Evolutionary conservation across 2,329 filamentous ascomycete genomes (phyloP), one percentile per base, ranked within the genome.

Genomic region (Aspergillus proliferans): DNA sequence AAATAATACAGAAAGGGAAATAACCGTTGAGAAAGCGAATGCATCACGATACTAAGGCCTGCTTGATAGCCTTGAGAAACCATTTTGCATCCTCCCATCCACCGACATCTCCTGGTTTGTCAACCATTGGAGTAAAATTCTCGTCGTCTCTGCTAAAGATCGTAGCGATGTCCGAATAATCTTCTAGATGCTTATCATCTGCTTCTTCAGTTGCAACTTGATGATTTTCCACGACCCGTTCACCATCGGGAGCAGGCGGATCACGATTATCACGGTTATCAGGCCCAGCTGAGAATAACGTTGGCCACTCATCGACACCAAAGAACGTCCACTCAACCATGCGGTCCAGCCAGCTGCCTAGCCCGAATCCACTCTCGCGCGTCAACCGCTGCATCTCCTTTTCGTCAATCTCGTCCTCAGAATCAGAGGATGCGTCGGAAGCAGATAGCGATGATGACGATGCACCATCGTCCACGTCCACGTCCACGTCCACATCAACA

Each of bases 81-180:
- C 80, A 83, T 26, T 75, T 73, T 28, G 77, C 79, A 67, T 83
- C 80, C 51, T 76, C 72, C 80, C 80, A 83, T 0, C 78, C 77
- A 4, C 76, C 77, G 15, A 62, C 53, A 2, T 64, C 59, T 6
- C 67, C 65, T 2, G 67, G 59, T 24, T 64, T 71, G 49, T 73
- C 69, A 39, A 66, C 60, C 24, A 52, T 14, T 2, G 42, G 41
- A 22, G 49, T 8, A n/a, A 46, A 50, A 43, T 66, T 64, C 22
- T 55, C 58, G 36, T 71, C 38, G 38, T 40, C 38, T 8, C 7
- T 19, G 7, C 18, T 19, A 18, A n/a, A n/a, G 34, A 36, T n/a
- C 15, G 66, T 60, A 15, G 55, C 58, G 30, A 53, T 49, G 42
- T 51, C 49, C 14, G 50, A 46, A 19, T 52, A 45, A 18, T 46